Evolutionary conservation across 306 rosid genomes (phyloP).

Genomic region (Urtica urens): DNA sequence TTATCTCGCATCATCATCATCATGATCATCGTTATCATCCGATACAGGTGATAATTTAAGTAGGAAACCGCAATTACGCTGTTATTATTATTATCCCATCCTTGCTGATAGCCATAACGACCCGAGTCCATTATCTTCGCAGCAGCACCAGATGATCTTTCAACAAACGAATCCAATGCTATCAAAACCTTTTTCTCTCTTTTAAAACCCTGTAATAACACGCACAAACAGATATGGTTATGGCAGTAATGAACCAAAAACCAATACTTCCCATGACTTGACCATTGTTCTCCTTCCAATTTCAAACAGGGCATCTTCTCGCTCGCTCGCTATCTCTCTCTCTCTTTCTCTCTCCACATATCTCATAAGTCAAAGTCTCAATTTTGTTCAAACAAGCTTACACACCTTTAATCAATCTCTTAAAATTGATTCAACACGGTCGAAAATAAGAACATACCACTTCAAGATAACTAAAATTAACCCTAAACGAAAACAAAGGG

Average conservation of each 20-base stretch:
- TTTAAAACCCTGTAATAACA: conserved; percentile 46
- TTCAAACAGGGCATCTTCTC: no score
- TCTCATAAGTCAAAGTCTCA: no score
- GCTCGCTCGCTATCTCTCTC: no score
- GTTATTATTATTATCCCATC: conserved; percentile 98
- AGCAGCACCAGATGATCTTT: conserved; percentile 24
- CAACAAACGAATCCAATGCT: conserved; percentile 26
- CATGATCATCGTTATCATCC: conserved; percentile 24
- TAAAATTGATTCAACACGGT: no score
- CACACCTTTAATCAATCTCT: no score
- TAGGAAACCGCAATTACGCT: conserved; percentile 99
- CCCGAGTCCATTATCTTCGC: conserved; percentile 84
- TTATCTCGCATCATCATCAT: conserved; percentile 66
- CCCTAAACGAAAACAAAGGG: no score
- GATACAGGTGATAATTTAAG: conserved; percentile 91
- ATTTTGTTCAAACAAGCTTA: no score
- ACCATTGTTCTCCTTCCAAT: conserved; percentile 52
- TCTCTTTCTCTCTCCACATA: no score
- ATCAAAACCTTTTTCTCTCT: conserved; percentile 41
- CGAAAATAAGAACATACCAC: no score
- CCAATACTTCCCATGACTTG: conserved; percentile 51
- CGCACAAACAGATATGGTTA: conserved; percentile 76
- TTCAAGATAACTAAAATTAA: no score
- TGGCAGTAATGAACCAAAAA: conserved; percentile 56
- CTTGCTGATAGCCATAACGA: conserved; percentile 92